Percentiles rank a stretch among this genome's conserved stretches.
These are phyloP conservation scores for Calocybe gambosa DNA, from an alignment of 1,284 basidiomycete genomes.

Conservation along the genomic window DNA sequence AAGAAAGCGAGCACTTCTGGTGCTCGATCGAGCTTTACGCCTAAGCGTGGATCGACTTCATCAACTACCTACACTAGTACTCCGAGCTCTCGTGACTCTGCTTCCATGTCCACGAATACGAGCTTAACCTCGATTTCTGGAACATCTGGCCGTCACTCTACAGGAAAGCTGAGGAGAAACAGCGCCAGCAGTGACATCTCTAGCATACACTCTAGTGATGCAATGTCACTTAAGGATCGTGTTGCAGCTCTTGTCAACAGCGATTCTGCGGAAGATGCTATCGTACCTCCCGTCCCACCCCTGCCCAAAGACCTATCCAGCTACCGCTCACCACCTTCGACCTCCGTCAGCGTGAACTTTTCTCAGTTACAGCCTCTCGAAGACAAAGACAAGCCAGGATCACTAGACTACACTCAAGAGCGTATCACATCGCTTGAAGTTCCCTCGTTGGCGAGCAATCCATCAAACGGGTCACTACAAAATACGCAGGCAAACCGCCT, in stretches of 20 bases:
- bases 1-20: conserved; percentile 53
- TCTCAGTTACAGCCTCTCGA: conserved; percentile 33
- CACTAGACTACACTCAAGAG: conserved; percentile 34
- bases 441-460: conserved; percentile 28
- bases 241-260: conserved; percentile 50
- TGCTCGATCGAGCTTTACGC: conserved; percentile 64
- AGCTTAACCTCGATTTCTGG: conserved; percentile 71
- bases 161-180: conserved; percentile 56
- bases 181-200: conserved; percentile 86
- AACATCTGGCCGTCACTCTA: conserved; percentile 59
- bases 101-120: conserved; percentile 68
- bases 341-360: conserved; percentile 46
- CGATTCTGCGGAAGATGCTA: conserved; percentile 53
- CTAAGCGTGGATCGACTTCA: conserved; percentile 83
- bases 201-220: conserved; percentile 62
- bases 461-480: conserved; percentile 28
- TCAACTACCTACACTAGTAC: conserved; percentile 81
- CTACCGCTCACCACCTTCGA: conserved; percentile 64
- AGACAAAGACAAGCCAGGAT: conserved; percentile 32
- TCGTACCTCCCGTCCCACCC: conserved; percentile 93
- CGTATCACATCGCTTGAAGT: conserved; percentile 50
- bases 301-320: conserved; percentile 85
- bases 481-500: conserved; percentile 25
- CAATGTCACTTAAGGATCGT: conserved; percentile 58
- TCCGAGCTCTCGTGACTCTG: conserved; percentile 79